Conservation (phyloP, 805 yeast genomes). For the Lipomyces yamadae region DNA sequence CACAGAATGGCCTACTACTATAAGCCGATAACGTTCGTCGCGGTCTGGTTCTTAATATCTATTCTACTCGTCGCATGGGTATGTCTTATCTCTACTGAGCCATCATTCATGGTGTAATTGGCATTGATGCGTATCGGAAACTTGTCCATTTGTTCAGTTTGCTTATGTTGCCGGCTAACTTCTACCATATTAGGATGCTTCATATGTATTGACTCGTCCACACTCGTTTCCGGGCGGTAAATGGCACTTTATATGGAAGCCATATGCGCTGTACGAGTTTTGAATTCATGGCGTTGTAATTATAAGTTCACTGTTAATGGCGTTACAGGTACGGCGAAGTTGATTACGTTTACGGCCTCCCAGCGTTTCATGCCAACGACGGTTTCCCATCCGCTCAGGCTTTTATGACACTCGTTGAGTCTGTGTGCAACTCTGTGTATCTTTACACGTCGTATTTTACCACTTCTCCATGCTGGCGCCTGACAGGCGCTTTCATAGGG, state of each 20-base stretch:
- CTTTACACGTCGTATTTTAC: constrained; percentile 18
- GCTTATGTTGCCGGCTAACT: not conserved
- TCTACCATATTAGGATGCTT: constrained; percentile 23
- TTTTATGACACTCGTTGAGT: constrained; percentile 30
- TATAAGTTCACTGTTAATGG: not conserved
- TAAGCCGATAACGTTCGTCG: constrained; percentile 21
- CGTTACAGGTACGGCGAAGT: constrained; percentile 26
- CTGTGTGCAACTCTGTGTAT: constrained; percentile 17
- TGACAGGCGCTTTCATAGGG: constrained; percentile 30
- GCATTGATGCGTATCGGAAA: too few species aligned
- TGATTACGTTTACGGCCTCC: constrained; percentile 34
- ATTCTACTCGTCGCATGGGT: constrained; percentile 31
- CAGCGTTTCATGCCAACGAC: constrained; percentile 28
- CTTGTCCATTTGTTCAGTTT: not conserved
- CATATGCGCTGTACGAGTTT: constrained; percentile 31
- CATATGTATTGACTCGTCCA: constrained; percentile 30
- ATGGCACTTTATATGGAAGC: constrained; percentile 33
- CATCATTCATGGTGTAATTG: not conserved
- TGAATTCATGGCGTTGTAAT: not conserved
- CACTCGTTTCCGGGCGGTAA: constrained; percentile 37
- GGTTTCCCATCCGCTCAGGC: constrained; percentile 35
- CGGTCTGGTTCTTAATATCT: constrained; percentile 29
- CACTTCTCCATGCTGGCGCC: constrained; percentile 12
- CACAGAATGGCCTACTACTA: constrained; percentile 26
- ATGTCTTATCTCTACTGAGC: constrained; percentile 5